Conservation (phyloP, 306 rosid genomes). For the Vigna reflexopilosa region DNA sequence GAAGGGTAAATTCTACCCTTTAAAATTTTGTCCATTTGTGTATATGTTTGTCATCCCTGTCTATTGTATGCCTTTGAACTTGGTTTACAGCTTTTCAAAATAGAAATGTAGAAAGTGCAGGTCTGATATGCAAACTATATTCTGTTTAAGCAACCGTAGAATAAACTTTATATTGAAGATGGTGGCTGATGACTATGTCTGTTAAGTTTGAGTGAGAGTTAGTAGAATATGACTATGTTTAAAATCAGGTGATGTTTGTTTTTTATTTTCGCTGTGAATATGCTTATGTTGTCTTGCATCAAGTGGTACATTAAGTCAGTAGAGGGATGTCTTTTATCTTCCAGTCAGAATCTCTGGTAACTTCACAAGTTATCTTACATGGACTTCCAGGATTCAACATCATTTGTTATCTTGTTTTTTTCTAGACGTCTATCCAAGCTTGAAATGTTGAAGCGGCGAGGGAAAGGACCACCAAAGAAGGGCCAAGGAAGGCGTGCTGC, state of each 20-base stretch:
- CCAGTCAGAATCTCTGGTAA: background rate
- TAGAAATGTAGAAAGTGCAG: background rate
- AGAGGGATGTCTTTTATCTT: conserved; percentile 34
- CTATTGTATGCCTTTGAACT: background rate
- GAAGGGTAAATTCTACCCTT: conserved; percentile 14
- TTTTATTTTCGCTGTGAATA: conserved; percentile 29
- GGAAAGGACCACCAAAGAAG: conserved; percentile 95
- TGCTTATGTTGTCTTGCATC: conserved; percentile 32
- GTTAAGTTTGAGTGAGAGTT: background rate
- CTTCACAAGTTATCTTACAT: conserved; percentile 20
- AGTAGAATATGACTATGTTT: background rate
- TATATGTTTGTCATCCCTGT: conserved; percentile 12
- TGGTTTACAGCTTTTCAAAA: conserved; percentile 13
- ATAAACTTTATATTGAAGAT: background rate
- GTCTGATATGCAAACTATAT: conserved; percentile 6
- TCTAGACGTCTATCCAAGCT: conserved; percentile 80
- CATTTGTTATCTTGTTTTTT: conserved; percentile 29
- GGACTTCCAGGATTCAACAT: conserved; percentile 18
- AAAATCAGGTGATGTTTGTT: background rate
- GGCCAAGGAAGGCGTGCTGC: conserved; percentile 90
- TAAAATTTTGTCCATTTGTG: conserved; percentile 7
- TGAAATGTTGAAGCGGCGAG: conserved; percentile 94
- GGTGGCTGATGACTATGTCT: background rate
- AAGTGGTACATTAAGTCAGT: background rate
- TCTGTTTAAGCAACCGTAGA: conserved; percentile 12